Evolutionary conservation across 768 basidiomycete genomes (phyloP), one percentile per base, ranked within the genome.

Genomic region (Zangia roseola): DNA sequence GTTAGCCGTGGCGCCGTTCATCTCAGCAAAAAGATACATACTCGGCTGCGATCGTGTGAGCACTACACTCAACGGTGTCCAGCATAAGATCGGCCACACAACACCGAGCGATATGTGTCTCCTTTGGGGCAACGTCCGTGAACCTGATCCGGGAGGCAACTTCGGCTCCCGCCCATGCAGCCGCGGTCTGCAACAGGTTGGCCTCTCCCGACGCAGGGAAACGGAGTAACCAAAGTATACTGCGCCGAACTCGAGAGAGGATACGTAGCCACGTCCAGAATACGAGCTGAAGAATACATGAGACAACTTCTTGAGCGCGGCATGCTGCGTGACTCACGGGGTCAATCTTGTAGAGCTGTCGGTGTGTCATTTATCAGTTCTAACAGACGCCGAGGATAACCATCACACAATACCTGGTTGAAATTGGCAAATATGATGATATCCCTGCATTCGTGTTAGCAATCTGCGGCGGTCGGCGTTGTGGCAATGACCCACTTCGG

Each of bases 1-100:
- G n/a, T 63, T 19, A 62, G 51, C 41, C 16, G 38, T 9, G 37
- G 4, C 0, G 4, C 28, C 7, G 4, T 6, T 43, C 30, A 14
- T n/a, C 33, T 19, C 38, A 40, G 12, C 40, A 4, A 16, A 3
- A 39, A 21, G 13, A 43, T 17, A 62, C 75, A 45, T 45, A 77
- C 75, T 79, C 78, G 12, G 74, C 71, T 12, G 76, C 74, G 33
- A 77, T 71, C 5, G 78, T 79, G 45, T 79, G 78, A 16, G 78
- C 78, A 49, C 75, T 79, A 57, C 78, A 78, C 77, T 79, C 78
- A 6, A 72, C 71, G 3, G 78, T 80, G 55, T 79, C 78, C n/a
- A 79, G 63, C 52, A 78, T 73, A 9, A 79, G 62, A 52, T 79
- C 78, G 5, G 74, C 72, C n/a, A 76, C 73, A 20, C 77, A 61